Evolutionary conservation across 306 rosid species (phyloP), one percentile per base, ranked within the genome.

Genomic region (Castanopsis chinensis): DNA sequence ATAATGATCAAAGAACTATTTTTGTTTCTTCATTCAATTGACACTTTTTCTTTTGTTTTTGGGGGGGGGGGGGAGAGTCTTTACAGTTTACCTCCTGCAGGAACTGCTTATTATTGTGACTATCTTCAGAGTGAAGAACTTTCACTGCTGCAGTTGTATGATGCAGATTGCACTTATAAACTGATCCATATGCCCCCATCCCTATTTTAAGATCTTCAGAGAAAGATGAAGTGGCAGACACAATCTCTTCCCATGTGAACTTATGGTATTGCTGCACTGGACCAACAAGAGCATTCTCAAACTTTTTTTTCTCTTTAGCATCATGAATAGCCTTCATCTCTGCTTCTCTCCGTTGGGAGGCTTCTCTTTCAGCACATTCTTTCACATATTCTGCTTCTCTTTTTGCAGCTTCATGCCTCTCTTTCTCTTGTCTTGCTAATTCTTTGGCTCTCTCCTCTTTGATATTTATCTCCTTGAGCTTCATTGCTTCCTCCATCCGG

Each of bases 61-160:
- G 43, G 10, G 43, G 43, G 10, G 45, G 45, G 6, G 0, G 37
- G 5, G 6, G 37, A 1, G 2, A 20, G 20, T 70, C 54, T 54
- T 71, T 69, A 8, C 79, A 74, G 12, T 78, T 69, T 90, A 95
- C 99, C 98, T 93, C 99, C 56, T 88, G 97, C 74, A 81, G 93
- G 85, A 96, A 89, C 84, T 93, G 98, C 83, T 79, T 88, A 78
- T 30, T 88, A 64, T 86, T 72, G 73, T 72, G 84, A 84, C 65
- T 84, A 70, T 84, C 97, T 63, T 76, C 74, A 61, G 97, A 80
- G 78, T 82, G 90, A 41, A 91, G 96, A 87, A 90, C 92, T 89
- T 96, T 96, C 70, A 93, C 99, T n/a, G 96, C 99, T 43, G 86
- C 97, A 79, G 88, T 85, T 78, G 98, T 93, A 75, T 96, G 93